These are phyloP conservation scores for Dendrothele bispora DNA, from an alignment of 768 basidiomycete genomes.

Conservation along the genomic window DNA sequence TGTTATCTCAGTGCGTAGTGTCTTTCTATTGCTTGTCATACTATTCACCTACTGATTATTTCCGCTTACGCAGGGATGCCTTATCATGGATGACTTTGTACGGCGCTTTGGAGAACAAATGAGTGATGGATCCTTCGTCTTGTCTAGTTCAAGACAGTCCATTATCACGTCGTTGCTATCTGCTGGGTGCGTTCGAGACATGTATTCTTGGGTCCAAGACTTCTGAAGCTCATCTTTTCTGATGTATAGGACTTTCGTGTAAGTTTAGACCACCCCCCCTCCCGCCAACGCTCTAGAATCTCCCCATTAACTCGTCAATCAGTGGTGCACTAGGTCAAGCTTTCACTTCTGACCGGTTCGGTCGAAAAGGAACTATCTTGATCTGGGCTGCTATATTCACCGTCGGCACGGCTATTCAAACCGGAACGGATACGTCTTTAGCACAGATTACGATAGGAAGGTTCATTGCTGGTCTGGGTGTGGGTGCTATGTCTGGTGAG, in stretches of 20 bases:
- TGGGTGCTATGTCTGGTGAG: conserved; percentile 71
- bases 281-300: conserved; percentile 11
- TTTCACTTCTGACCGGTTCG: conserved; percentile 72
- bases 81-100: conserved; percentile 81
- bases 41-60: conserved; percentile 1
- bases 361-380: conserved; percentile 71
- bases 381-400: conserved; percentile 79
- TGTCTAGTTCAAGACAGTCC: conserved; percentile 66
- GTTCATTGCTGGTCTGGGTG: conserved; percentile 75
- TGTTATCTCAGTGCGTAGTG: conserved; percentile 60
- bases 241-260: conserved; percentile 50
- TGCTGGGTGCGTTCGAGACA: conserved; percentile 53
- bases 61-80: conserved; percentile 51
- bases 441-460: conserved; percentile 73
- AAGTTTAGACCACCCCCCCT: conserved; percentile 15
- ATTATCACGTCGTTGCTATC: conserved; percentile 80
- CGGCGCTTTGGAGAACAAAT: conserved; percentile 60
- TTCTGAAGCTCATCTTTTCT: not conserved
- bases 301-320: conserved; percentile 5
- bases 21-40: not conserved
- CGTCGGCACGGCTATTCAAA: conserved; percentile 66
- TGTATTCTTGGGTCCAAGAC: not conserved
- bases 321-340: conserved; percentile 69
- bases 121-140: conserved; percentile 43
- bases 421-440: conserved; percentile 57